Percentiles rank a stretch among this genome's conserved stretches.
phyloP scores from a whole-genome alignment of 352 stramenopile species.

The Phytophthora nicotianae region DNA sequence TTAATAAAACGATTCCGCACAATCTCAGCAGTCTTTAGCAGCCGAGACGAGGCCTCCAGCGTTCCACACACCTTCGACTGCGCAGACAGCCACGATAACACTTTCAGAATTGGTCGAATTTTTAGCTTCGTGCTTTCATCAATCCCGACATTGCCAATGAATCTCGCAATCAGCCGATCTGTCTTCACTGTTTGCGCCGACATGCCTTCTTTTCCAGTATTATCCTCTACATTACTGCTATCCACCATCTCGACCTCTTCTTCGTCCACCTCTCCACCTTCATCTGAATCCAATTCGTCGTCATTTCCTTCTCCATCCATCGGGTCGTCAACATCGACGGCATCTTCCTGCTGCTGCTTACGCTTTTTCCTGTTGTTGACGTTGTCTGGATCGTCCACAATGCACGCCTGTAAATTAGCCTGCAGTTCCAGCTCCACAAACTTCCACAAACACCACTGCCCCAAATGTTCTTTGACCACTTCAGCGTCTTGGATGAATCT shows the following conservation, averaged over 20 bases:
- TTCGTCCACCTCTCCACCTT: slow-evolving; percentile 34
- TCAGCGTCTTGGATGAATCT: slow-evolving; percentile 75
- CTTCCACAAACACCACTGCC: slow-evolving; percentile 82
- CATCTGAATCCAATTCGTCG: slow-evolving; percentile 30
- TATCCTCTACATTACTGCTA: slow-evolving; percentile 3
- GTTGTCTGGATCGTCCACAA: slow-evolving; percentile 65
- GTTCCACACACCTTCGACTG: slow-evolving; percentile 42
- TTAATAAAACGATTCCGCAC: slow-evolving; percentile 56
- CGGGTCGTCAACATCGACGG: slow-evolving; percentile 7
- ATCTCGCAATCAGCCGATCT: slow-evolving; percentile 33
- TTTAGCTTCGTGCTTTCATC: slow-evolving; percentile 39
- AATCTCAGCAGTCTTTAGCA: slow-evolving; percentile 63
- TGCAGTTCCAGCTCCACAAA: slow-evolving; percentile 82
- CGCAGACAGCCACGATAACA: slow-evolving; percentile 52
- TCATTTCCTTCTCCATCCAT: slow-evolving; percentile 31
- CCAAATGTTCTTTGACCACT: slow-evolving; percentile 63
- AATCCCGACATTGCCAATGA: slow-evolving; percentile 43
- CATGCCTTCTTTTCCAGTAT: not conserved
- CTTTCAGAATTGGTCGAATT: slow-evolving; percentile 61
- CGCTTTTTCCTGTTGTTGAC: slow-evolving; percentile 55
- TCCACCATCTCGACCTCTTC: slow-evolving; percentile 22
- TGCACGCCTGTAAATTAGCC: slow-evolving; percentile 68
- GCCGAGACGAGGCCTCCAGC: slow-evolving; percentile 47
- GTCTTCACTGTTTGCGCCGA: slow-evolving; percentile 18
- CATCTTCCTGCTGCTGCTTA: slow-evolving; percentile 28